Evolutionary conservation across 257 asterid genomes (phyloP).

Genomic region (Lavandula angustifolia): DNA sequence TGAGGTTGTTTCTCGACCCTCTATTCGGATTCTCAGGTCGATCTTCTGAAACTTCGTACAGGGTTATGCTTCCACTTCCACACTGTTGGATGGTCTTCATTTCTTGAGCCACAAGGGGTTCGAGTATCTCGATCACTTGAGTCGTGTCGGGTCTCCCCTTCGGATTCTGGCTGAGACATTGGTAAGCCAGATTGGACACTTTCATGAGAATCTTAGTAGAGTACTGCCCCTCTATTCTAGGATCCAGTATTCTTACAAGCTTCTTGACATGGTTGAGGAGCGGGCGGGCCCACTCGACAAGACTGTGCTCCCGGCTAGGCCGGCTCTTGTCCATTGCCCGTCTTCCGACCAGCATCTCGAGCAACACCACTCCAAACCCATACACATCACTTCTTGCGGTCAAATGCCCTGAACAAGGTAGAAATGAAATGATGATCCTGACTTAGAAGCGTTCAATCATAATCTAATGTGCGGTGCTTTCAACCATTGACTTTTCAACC

Average conservation of each 20-base stretch:
- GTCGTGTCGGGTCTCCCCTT: constrained; percentile 85
- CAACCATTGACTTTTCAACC: background rate
- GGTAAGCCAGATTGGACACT: constrained; percentile 80
- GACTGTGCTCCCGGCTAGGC: constrained; percentile 86
- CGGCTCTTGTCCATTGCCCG: constrained; percentile 86
- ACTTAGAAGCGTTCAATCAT: background rate
- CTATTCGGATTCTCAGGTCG: constrained; percentile 14
- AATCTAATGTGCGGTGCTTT: background rate
- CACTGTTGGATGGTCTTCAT: constrained; percentile 35
- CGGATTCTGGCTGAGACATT: constrained; percentile 89
- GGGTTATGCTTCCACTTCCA: constrained; percentile 63
- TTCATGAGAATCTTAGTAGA: constrained; percentile 58
- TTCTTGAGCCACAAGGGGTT: constrained; percentile 61
- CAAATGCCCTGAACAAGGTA: constrained; percentile 60
- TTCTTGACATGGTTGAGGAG: constrained; percentile 68
- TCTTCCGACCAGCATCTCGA: constrained; percentile 84
- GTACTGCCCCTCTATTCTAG: constrained; percentile 80
- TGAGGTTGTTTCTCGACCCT: constrained; percentile 9
- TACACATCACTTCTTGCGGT: constrained; percentile 88
- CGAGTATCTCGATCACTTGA: constrained; percentile 81
- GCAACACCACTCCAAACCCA: constrained; percentile 90
- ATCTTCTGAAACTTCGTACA: constrained; percentile 60
- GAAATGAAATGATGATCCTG: background rate
- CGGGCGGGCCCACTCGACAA: constrained; percentile 91
- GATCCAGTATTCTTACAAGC: constrained; percentile 73